Evolutionary conservation across 2,329 filamentous ascomycete species (phyloP), one percentile per base, ranked within the genome.

Genomic region (Colletotrichum orbiculare): DNA sequence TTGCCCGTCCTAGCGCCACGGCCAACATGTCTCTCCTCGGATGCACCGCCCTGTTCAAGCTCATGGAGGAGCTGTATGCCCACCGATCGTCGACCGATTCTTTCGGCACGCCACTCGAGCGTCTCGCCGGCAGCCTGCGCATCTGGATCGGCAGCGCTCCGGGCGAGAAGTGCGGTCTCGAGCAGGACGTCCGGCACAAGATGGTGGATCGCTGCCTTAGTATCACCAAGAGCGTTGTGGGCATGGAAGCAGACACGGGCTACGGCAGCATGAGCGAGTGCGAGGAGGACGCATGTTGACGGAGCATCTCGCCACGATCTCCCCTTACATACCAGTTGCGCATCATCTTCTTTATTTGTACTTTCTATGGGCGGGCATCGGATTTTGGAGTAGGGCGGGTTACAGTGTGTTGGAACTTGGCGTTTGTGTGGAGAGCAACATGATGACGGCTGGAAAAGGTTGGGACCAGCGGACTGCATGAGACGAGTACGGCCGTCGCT

Each of bases 231-330:
- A 82, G 77, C 54, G 77, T 86, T 42, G 82, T 88, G 8, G 86
- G 87, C 8, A 88, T 89, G 82, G 83, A 87, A 62, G 75, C 79
- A 11, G 87, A 89, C 69, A 83, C 83, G 2, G 87, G 87, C 8
- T 89, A 89, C 73, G 86, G 81, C 52, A 88, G 82, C 67, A 84
- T 86, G 80, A 84, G 80, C 64, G 85, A 86, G 47, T 77, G 77
- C 54, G 82, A 82, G 47, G 78, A 76, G 33, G 73, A 70, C 8
- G 68, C 61, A 37, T 69, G 67, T 43, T 69, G 54, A 67, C 12
- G 37, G 25, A 6, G n/a, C 35, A 8, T 43, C 12, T 39, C 17
- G 46, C 39, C 34, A 39, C 34, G 38, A 52, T 46, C 52, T 50
- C 52, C 52, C 43, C 52, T 42, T 50, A 65, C 41, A 65, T 65